A percentile compares a stretch with the other conserved stretches of the same genome.
phyloP scores from a whole-genome alignment of 1,139 yeast species.

The Yamadazyma diddensiae region DNA sequence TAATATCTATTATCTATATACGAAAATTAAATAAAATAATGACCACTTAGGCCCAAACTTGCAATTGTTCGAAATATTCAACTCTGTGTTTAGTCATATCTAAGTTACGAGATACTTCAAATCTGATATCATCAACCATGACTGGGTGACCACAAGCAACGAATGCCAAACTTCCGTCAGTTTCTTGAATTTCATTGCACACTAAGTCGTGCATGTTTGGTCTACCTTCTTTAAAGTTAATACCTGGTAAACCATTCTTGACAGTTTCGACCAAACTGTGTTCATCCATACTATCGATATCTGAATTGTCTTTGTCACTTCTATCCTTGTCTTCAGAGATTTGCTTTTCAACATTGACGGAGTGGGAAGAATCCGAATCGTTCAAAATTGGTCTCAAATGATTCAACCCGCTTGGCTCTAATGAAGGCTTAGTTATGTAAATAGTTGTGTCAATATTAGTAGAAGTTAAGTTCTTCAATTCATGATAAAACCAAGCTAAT shows the following conservation, averaged over 20 bases:
- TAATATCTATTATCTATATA: slow-evolving; percentile 1
- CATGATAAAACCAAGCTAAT: slow-evolving; percentile 46
- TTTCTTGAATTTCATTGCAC: slow-evolving; percentile 19
- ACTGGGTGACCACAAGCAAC: slow-evolving; percentile 37
- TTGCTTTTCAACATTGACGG: slow-evolving; percentile 12
- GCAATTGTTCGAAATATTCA: slow-evolving; percentile 28
- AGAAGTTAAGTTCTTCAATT: slow-evolving; percentile 30
- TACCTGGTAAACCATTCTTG: slow-evolving; percentile 18
- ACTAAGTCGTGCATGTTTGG: slow-evolving; percentile 26
- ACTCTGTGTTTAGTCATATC: slow-evolving; percentile 20
- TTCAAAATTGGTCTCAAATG: slow-evolving; percentile 12
- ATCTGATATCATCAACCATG: slow-evolving; percentile 33
- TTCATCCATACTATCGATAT: slow-evolving; percentile 4
- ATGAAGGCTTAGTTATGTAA: slow-evolving; percentile 18
- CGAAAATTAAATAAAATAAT: slow-evolving; percentile 1
- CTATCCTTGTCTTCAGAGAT: slow-evolving; percentile 14
- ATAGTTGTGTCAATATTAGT: slow-evolving; percentile 24
- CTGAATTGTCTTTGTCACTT: slow-evolving; percentile 11
- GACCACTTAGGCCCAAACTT: slow-evolving; percentile 29
- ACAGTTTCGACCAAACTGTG: slow-evolving; percentile 7
- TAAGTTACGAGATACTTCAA: slow-evolving; percentile 21
- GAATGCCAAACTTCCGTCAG: slow-evolving; percentile 29
- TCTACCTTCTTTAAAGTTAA: slow-evolving; percentile 28
- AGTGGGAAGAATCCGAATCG: slow-evolving; percentile 12
- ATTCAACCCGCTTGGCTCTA: slow-evolving; percentile 10